Base-by-base conservation (phyloP, 768 basidiomycete species). In the Mycena rosella region DNA sequence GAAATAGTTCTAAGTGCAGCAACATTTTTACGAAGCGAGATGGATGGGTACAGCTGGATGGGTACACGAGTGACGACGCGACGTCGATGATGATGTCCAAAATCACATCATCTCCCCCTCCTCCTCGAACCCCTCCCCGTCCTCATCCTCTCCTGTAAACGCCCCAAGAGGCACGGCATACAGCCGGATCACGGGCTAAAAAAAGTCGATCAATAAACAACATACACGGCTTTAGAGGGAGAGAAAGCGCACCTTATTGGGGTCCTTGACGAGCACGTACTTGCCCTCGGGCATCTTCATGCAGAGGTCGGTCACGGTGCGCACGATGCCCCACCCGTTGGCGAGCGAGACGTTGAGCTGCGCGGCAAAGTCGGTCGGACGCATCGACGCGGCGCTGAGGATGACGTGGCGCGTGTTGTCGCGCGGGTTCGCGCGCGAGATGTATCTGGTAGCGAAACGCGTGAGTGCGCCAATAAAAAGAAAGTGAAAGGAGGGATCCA, bases 251-350 rank as follows among this genome's bases (percentile, higher is more conserved):
- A 97, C 96, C 89, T 89, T 95, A 87, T 99, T 99, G 20, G 98
- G 97, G 80, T 99, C 98, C 81, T 97, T 98, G 58, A 99, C 90
- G 29, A 99, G 83, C 17, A 99, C 93, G 77, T 98, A 99, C 79
- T 98, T 98, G 78, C 98, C 98, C 80, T 99, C 97, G 24, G 95
- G 95, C 90, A 96, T 91, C 80, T 96, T 96, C 89, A 98, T 89
- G 78, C 93, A 94, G 67, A 99, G 80, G 75, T 99, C 98, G 30
- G 94, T 92, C 65, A 99, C 91, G 15, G 94, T 97, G 66, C 98
- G 87, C 34, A 99, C 95, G 74, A 99, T 98, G 60, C 98, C 98
- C 98, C 98, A 99, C 14, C 98, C 98, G 76, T 99, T 99, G 36
- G 93, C 84, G 60, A 99, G 82, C 29, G 96, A 97, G 40, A 99